These are phyloP conservation scores for Aureobasidium leucospermi DNA, from an alignment of 2,329 filamentous ascomycete species.

Conservation along the genomic window DNA sequence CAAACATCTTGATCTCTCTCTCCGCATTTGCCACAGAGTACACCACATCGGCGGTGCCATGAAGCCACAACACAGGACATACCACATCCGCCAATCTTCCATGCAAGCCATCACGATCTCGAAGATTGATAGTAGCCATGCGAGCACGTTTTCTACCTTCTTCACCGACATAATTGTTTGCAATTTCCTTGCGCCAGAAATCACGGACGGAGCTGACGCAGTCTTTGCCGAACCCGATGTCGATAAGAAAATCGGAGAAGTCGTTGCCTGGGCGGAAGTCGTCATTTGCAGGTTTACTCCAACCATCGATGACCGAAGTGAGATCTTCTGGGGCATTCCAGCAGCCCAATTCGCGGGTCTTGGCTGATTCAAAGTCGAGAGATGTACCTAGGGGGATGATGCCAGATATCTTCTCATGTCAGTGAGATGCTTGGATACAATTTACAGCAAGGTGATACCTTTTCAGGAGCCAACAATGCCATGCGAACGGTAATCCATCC, in stretches of 20 bases:
- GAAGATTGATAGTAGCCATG: slow-evolving; percentile 46
- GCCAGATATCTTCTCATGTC: slow-evolving; percentile 37
- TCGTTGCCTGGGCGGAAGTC: slow-evolving; percentile 36
- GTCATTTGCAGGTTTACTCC: slow-evolving; percentile 32
- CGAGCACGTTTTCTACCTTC: slow-evolving; percentile 40
- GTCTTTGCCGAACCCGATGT: slow-evolving; percentile 40
- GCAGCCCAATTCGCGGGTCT: slow-evolving; percentile 38
- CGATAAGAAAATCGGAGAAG: slow-evolving; percentile 40
- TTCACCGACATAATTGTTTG: slow-evolving; percentile 41
- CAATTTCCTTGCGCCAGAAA: slow-evolving; percentile 39
- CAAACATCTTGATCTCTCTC: slow-evolving; percentile 43
- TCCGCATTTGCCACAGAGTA: slow-evolving; percentile 36
- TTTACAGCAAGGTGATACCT: slow-evolving; percentile 23
- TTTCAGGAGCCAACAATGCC: slow-evolving; percentile 44
- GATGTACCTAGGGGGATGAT: slow-evolving; percentile 47
- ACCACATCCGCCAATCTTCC: slow-evolving; percentile 38
- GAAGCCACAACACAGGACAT: slow-evolving; percentile 47
- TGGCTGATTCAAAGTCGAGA: slow-evolving; percentile 42
- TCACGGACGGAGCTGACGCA: slow-evolving; percentile 30
- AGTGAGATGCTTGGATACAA: background rate
- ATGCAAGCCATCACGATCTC: slow-evolving; percentile 43
- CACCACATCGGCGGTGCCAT: slow-evolving; percentile 37
- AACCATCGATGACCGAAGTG: slow-evolving; percentile 31
- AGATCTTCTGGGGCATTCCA: slow-evolving; percentile 38
- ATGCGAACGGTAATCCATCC: slow-evolving; percentile 47